Percentiles rank a stretch among this genome's conserved stretches.
These are phyloP conservation scores for Coccomyxa sp. DNA, from an alignment of 139 green algal species.

Conservation along the genomic window DNA sequence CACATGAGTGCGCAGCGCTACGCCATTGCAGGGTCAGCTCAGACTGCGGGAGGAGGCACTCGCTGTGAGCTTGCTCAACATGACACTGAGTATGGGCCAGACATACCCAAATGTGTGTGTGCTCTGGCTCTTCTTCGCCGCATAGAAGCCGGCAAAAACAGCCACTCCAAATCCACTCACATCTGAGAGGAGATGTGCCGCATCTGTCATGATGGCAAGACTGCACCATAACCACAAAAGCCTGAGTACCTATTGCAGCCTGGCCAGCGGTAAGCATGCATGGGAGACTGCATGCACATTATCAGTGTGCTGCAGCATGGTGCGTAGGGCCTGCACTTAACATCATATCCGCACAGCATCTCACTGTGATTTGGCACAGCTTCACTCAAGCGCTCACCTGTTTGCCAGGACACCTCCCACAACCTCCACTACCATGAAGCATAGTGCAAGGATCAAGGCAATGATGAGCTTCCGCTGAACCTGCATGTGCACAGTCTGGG, in stretches of 20 bases:
- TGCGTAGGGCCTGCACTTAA: neutral
- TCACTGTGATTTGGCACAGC: neutral
- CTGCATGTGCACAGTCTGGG: slow-evolving; percentile 19
- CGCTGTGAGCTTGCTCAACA: neutral
- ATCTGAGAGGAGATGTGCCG: slow-evolving; percentile 93
- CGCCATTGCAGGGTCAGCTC: neutral
- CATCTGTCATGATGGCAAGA: slow-evolving; percentile 92
- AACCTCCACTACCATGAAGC: slow-evolving; percentile 51
- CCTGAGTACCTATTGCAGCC: no score
- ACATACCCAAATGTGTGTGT: slow-evolving; percentile 24
- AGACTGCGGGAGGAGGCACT: neutral
- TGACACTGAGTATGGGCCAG: neutral
- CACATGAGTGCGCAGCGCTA: neutral
- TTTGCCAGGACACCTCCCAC: slow-evolving; percentile 42
- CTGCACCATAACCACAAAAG: slow-evolving; percentile 28
- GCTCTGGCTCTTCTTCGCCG: slow-evolving; percentile 5
- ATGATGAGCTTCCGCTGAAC: slow-evolving; percentile 39
- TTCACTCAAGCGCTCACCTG: slow-evolving; percentile 11
- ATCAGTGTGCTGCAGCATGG: no score
- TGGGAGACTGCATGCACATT: no score
- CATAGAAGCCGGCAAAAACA: slow-evolving; percentile 57
- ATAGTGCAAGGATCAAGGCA: slow-evolving; percentile 36
- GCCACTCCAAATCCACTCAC: slow-evolving; percentile 80
- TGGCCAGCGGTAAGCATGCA: no score
- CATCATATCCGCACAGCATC: neutral